Evolutionary conservation across 345 rosid genomes (phyloP), one percentile per base, ranked within the genome.

Genomic region (Populus deltoides): DNA sequence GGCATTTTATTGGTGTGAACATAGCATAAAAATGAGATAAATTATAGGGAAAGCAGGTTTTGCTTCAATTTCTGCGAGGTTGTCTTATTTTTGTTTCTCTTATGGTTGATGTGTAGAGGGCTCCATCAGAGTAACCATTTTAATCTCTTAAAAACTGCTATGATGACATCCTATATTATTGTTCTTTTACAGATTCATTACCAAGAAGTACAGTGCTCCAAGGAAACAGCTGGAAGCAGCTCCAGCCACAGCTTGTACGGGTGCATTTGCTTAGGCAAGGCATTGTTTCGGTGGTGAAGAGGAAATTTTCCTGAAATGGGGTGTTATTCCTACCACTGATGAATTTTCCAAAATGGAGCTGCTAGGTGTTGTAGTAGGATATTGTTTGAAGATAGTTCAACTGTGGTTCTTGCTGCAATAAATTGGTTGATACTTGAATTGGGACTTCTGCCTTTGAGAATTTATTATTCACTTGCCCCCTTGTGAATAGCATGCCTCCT

Each of bases 171-270:
- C 38, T 6, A 62, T 24, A 41, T 36, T 16, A 39, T 18, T 69
- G 10, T 6, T 39, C 27, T 35, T 72, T 80, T 78, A 81, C 84
- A 94, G 98, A 89, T 94, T 94, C 81, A 87, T 92, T 81, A 91
- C 98, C 81, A 91, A 89, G 91, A 93, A 91, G 75, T 91, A 87
- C 86, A 89, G 96, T 82, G 81, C 84, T 70, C 86, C 85, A 22
- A 94, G 83, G 89, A 83, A 85, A 71, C 85, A 83, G 78, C 80
- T 88, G 6, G 97, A 90, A 77, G 87, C 88, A 72, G 82, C 86
- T 81, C 96, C 96, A 65, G 92, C 92, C 81, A 89, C 93, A 66
- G 93, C 92, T 63, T 89, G 93, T 71, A 88, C 97, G 0, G 90
- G 88, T 24, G 88, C 92, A 81, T 51, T 89, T 82, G 92, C 92